Conservation (phyloP, 2,329 filamentous ascomycete species). For the Drechmeria coniospora region DNA sequence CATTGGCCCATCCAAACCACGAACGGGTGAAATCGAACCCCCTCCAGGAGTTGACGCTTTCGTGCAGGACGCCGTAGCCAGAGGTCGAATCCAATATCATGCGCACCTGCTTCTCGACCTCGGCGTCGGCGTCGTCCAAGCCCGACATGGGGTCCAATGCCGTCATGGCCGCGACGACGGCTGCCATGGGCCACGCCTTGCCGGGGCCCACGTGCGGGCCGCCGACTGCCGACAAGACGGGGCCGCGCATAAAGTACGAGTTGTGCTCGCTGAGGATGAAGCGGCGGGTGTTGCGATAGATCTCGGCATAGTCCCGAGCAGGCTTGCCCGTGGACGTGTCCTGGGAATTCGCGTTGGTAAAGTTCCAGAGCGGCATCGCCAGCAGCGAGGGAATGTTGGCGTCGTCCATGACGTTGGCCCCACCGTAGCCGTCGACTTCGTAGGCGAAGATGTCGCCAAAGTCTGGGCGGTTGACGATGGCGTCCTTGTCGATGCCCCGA, state of each 20-base stretch:
- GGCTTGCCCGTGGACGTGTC: too few species aligned
- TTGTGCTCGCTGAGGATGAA: background rate
- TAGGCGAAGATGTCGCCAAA: background rate
- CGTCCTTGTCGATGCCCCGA: slow-evolving; percentile 1
- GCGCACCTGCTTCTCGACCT: background rate
- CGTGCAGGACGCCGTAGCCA: background rate
- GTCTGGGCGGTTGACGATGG: background rate
- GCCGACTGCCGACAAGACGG: background rate
- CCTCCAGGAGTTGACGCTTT: background rate
- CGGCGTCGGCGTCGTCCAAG: background rate
- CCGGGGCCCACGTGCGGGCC: background rate
- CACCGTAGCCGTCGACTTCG: background rate
- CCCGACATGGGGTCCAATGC: background rate
- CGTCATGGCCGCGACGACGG: background rate
- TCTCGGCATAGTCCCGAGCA: background rate
- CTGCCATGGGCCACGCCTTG: slow-evolving; percentile 1
- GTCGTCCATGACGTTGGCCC: slow-evolving; percentile 1
- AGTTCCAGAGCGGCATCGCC: slow-evolving; percentile 1
- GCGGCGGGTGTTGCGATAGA: background rate
- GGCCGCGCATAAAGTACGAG: background rate
- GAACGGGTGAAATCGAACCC: background rate
- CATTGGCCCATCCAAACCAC: slow-evolving; percentile 1
- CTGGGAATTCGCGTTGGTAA: too few species aligned
- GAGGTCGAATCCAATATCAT: background rate
- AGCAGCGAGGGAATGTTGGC: background rate